Base-by-base conservation (phyloP, 78 protist species). In the Guillardia theta region DNA sequence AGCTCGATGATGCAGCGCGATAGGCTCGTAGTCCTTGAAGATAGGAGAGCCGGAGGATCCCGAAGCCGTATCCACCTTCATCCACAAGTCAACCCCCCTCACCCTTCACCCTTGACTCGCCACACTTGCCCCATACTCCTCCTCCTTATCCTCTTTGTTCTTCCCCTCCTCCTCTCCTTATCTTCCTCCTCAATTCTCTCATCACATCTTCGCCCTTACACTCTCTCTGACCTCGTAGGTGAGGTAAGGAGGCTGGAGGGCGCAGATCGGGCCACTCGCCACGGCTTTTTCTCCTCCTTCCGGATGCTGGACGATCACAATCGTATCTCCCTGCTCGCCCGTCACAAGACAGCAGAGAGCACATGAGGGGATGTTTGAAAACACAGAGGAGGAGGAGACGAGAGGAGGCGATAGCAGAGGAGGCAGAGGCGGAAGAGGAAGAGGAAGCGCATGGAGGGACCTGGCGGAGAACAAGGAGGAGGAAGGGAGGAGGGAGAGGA, bases 281-380 rank as follows among this genome's bases (percentile, higher is more conserved):
- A 78, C 50, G 50, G 44, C 45, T 50, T 78, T 78, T 50, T 78
- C 90, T 4, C 50, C 45, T 30, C 90, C 90, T 36, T 18, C 47
- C 19, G 90, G 90, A 8, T 78, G 39, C 90, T 78, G 90, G 18
- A 78, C 90, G 3, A 78, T 43, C 90, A 78, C 33, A 5, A 78
- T 27, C 90, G 90, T 78, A 48, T 78, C 90, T 18, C 90, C 90
- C 90, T 36, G 48, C 90, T n/a, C n/a, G n/a, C n/a, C n/a, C n/a
- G n/a, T n/a, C n/a, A n/a, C n/a, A n/a, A n/a, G n/a, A n/a, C n/a
- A n/a, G n/a, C n/a, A n/a, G n/a, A n/a, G n/a, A n/a, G n/a, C n/a
- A n/a, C n/a, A n/a, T n/a, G n/a, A n/a, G 58, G 10, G 58, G 58
- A 50, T 19, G 58, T 19, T 10, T 19, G 30, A 50, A 50, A 50